Evolutionary conservation across 2,329 filamentous ascomycete genomes (phyloP), one percentile per base, ranked within the genome.

Genomic region (Colletotrichum aenigma): DNA sequence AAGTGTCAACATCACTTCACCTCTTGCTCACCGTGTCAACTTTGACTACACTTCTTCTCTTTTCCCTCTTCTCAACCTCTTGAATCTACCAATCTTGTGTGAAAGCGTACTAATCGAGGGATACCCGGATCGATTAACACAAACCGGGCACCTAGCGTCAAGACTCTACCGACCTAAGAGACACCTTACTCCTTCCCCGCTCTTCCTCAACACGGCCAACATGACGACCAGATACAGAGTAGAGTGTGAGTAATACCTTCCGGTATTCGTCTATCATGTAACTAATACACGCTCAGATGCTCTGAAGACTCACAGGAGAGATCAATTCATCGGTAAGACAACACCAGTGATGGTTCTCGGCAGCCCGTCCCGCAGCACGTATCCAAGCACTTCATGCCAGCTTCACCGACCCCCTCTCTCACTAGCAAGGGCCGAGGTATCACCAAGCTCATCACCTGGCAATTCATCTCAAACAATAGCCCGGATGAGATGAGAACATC

Each of bases 221-320:
- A 93, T 93, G 91, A 93, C 91, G 52, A 91, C 90, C 36, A 87
- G 91, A 77, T 93, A 93, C 81, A 89, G 92, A 76, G 94, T 96
- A 78, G 94, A 96, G 86, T 96, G 93, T 95, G 84, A 86, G 92
- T 86, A 65, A 12, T 12, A 3, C 43, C 9, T 48, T n/a, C 18
- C 43, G 43, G n/a, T 48, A 13, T 48, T 21, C 18, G 70, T 43
- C 21, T 26, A 26, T 4, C 12, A 24, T 28, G 64, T 26, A 61
- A 79, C 77, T 80, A 74, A 75, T 71, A 28, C 18, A 67, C 3
- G 68, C 70, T 24, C 78, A 92, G 90, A 92, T 87, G 89, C 90
- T 62, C 88, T 91, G 81, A 92, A 98, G 90, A 96, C 96, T 68
- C 96, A 98, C 87, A 92, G 96, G 71, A 90, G 96, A 83, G 96